Evolutionary conservation across 2,329 filamentous ascomycete genomes (phyloP), one percentile per base, ranked within the genome.

Genomic region (Fusarium oxysporum): DNA sequence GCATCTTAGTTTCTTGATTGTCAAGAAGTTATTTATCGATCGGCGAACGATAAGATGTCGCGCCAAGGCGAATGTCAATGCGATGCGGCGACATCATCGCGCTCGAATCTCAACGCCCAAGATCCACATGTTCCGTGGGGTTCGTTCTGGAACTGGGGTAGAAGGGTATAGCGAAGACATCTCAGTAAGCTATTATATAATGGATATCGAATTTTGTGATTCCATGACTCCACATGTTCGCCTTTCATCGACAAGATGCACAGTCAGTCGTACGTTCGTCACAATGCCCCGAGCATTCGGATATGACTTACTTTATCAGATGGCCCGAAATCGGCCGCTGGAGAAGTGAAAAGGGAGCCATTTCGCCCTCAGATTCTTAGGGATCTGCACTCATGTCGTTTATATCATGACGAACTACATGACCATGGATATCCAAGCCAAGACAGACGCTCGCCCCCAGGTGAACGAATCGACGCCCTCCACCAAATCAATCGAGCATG

Each of bases 401-500:
- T 14, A 47, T 12, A 17, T 3, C 53, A 45, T 37, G 54, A 25
- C 28, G 28, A n/a, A 33, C 28, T 44, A 40, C 11, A 56, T 41
- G 21, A 70, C 23, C 30, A 72, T 72, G 70, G 69, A 72, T 9
- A 64, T 68, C 3, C 64, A 72, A 9, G 41, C 57, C 32, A 73
- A 72, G 30, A 16, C 48, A 1, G 25, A 47, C 17, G 9, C 44
- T 44, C 40, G 19, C 2, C 53, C 45, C 6, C 33, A 53, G 23
- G 45, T 21, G 4, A 41, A 59, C 16, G 70, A 73, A 9, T 66
- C 59, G 17, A 30, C 70, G 2, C 51, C 47, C 3, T 73, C 70
- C 6, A 45, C 60, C 19, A 72, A 72, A 1, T 70, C 70, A 7
- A 14, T 64, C 2, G 81, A 83, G 60, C 81, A 80, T 67, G 82